A percentile compares a stretch with the other conserved stretches of the same genome.
Conservation (phyloP, 371 early-diverging fungal genomes). For the Umbelopsis sp. region DNA sequence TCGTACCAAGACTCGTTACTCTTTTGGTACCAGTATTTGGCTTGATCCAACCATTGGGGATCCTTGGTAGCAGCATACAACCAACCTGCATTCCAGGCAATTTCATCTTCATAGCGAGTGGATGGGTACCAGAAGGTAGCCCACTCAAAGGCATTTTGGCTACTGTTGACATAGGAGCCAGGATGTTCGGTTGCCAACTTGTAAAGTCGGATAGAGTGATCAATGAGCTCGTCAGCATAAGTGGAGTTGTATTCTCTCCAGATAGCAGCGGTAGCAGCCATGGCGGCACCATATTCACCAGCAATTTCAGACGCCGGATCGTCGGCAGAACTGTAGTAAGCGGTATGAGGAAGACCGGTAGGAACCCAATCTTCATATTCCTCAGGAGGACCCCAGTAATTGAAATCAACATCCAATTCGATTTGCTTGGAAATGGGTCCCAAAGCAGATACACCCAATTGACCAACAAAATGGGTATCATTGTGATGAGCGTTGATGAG, state of each 20-base stretch:
- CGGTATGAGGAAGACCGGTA: slow-evolving; percentile 47
- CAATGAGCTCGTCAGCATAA: slow-evolving; percentile 49
- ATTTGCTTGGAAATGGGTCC: slow-evolving; percentile 49
- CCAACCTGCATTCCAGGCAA: slow-evolving; percentile 57
- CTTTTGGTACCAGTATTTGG: slow-evolving; percentile 42
- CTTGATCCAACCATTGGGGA: slow-evolving; percentile 38
- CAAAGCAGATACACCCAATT: slow-evolving; percentile 53
- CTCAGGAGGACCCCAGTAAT: slow-evolving; percentile 65
- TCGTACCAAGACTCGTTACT: slow-evolving; percentile 44
- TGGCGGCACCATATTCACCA: slow-evolving; percentile 57
- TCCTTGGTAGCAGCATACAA: slow-evolving; percentile 56
- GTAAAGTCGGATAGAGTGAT: slow-evolving; percentile 50
- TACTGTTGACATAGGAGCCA: slow-evolving; percentile 51
- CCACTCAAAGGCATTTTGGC: slow-evolving; percentile 51
- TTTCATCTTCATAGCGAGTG: slow-evolving; percentile 51
- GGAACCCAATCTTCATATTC: slow-evolving; percentile 62
- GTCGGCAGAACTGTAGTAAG: slow-evolving; percentile 52
- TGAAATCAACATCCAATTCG: slow-evolving; percentile 59
- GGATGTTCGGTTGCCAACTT: slow-evolving; percentile 51
- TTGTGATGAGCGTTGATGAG: slow-evolving; percentile 55
- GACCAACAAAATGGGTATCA: slow-evolving; percentile 57
- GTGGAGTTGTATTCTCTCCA: slow-evolving; percentile 48
- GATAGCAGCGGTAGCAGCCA: slow-evolving; percentile 49
- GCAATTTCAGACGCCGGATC: slow-evolving; percentile 58
- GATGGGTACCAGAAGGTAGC: slow-evolving; percentile 62